Evolutionary conservation across 306 rosid genomes (phyloP).

Genomic region (Medicago arabica): DNA sequence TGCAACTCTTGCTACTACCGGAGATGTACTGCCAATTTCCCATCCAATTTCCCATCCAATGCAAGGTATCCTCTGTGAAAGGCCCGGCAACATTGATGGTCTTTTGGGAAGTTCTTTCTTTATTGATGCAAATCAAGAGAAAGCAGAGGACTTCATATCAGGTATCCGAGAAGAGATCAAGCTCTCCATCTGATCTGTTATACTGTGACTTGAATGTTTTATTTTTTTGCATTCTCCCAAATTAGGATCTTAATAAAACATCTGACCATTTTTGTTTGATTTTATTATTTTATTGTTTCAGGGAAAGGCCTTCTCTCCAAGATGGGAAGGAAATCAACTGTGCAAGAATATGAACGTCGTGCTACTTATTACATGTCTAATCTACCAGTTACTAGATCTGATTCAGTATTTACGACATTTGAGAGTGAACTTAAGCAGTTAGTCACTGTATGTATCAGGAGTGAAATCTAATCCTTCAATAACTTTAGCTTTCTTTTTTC

Average conservation of each 20-base stretch:
- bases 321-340: slow-evolving; percentile 74
- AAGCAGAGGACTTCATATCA: slow-evolving; percentile 73
- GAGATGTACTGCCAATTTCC: slow-evolving; percentile 65
- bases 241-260: slow-evolving; percentile 25
- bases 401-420: slow-evolving; percentile 78
- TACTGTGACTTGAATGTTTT: slow-evolving; percentile 6
- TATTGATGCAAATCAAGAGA: slow-evolving; percentile 75
- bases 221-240: slow-evolving; percentile 14
- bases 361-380: slow-evolving; percentile 66
- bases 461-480: slow-evolving; percentile 38
- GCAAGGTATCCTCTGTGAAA: slow-evolving; percentile 66
- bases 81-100: slow-evolving; percentile 71
- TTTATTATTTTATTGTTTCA: slow-evolving; percentile 49
- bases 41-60: slow-evolving; percentile 60
- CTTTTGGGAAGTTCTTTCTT: slow-evolving; percentile 64
- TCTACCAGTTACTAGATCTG: slow-evolving; percentile 65
- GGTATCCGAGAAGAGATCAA: slow-evolving; percentile 54
- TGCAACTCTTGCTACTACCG: slow-evolving; percentile 82
- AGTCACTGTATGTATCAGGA: slow-evolving; percentile 75
- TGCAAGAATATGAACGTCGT: slow-evolving; percentile 82
- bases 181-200: slow-evolving; percentile 23
- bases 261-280: slow-evolving; percentile 40
- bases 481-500: slow-evolving; percentile 29
- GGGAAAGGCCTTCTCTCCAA: slow-evolving; percentile 73
- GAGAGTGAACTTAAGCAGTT: slow-evolving; percentile 89